These are phyloP conservation scores for Taphrina betulina DNA, from an alignment of 1,139 yeast species.

Conservation along the genomic window DNA sequence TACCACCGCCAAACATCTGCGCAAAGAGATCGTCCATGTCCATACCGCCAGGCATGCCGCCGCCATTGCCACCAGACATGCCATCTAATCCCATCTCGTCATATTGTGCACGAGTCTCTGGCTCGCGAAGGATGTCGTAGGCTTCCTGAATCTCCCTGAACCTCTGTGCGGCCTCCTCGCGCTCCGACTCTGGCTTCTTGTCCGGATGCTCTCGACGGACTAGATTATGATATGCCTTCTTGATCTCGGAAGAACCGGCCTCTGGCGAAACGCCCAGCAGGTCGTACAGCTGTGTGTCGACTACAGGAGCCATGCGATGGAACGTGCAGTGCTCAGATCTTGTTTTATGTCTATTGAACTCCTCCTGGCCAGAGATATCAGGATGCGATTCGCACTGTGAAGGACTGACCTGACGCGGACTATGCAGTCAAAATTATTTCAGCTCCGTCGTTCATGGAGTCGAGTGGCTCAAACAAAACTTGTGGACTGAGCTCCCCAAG, in stretches of 20 bases:
- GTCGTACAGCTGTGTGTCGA: constrained; percentile 50
- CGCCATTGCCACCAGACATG: constrained; percentile 39
- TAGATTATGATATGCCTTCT: constrained; percentile 70
- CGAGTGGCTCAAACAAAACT: too few relatives aligned
- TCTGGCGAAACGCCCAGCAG: constrained; percentile 64
- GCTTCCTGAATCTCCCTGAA: constrained; percentile 78
- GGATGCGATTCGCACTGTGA: too few relatives aligned
- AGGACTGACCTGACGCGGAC: not conserved
- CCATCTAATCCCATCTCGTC: constrained; percentile 53
- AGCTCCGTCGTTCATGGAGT: too few relatives aligned
- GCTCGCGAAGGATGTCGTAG: constrained; percentile 68
- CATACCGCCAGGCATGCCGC: constrained; percentile 40
- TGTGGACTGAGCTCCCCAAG: too few relatives aligned
- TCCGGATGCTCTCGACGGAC: constrained; percentile 83
- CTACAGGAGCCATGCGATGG: constrained; percentile 31
- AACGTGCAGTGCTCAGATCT: not conserved
- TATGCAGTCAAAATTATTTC: not conserved
- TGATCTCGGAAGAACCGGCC: constrained; percentile 66
- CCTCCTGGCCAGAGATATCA: not conserved
- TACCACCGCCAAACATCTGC: constrained; percentile 37
- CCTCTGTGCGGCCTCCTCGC: constrained; percentile 61
- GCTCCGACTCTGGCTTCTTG: constrained; percentile 68
- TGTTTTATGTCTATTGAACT: not conserved
- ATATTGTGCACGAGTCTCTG: constrained; percentile 54
- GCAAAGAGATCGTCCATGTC: constrained; percentile 38